A percentile compares a stretch with the other conserved stretches of the same genome.
Conservation (phyloP, 106 monocot genomes). For the Phalaenopsis aphrodite region DNA sequence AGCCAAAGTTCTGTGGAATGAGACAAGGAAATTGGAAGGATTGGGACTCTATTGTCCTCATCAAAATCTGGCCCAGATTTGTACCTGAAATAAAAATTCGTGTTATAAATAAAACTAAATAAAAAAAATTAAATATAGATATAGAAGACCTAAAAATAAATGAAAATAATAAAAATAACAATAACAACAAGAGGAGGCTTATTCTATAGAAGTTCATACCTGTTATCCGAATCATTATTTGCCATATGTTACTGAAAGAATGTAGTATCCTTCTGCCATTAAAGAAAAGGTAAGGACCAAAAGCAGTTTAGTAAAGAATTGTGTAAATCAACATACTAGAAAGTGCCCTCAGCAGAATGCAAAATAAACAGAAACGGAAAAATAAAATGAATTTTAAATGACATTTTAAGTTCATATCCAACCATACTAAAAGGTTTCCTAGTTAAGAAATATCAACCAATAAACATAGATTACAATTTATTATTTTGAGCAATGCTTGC, state of each 20-base stretch:
- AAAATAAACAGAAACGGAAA: neutral
- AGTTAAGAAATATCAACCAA: no score
- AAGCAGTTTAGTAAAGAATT: neutral
- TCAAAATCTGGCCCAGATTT: slow-evolving; percentile 25
- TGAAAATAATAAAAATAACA: neutral
- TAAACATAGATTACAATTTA: no score
- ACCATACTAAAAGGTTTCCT: neutral
- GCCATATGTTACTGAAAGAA: slow-evolving; percentile 4
- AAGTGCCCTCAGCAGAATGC: neutral
- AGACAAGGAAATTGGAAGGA: slow-evolving; percentile 24
- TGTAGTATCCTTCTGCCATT: neutral
- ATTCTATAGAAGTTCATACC: slow-evolving; percentile 5
- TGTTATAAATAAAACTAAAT: neutral
- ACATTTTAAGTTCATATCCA: neutral
- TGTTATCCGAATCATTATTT: neutral
- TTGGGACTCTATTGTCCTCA: slow-evolving; percentile 26
- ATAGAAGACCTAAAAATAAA: neutral
- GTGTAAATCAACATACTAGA: neutral
- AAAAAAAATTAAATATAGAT: neutral
- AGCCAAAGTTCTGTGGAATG: slow-evolving; percentile 68
- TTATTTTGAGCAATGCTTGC: no score
- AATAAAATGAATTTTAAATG: neutral
- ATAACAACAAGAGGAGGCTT: neutral
- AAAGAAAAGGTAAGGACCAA: neutral
- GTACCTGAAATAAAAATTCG: slow-evolving; percentile 20